phyloP scores from a whole-genome alignment of 306 rosid genomes.

The Vigna nakashimae region DNA sequence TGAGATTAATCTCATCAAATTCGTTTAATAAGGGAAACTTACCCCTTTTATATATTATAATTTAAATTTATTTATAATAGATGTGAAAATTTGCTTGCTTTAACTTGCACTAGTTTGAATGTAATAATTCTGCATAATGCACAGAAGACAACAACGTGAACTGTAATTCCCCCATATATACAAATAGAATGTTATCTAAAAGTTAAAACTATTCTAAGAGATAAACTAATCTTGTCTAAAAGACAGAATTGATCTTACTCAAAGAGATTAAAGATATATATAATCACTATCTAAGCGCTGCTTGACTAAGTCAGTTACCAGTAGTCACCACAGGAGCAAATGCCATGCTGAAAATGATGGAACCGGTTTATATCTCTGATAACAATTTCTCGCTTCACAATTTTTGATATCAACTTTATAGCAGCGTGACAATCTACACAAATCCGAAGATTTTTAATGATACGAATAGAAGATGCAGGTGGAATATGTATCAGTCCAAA shows the following conservation, averaged over 20 bases:
- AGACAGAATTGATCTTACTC: too few species aligned
- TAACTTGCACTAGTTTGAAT: background rate
- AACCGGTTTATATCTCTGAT: slow-evolving; percentile 47
- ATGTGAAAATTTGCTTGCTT: slow-evolving; percentile 4
- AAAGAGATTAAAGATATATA: too few species aligned
- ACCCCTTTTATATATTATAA: too few species aligned
- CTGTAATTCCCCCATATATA: too few species aligned
- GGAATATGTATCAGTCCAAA: slow-evolving; percentile 44
- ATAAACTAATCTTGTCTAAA: too few species aligned
- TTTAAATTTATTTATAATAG: too few species aligned
- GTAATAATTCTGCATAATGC: background rate
- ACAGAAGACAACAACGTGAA: background rate
- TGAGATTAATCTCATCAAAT: too few species aligned
- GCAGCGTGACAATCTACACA: slow-evolving; percentile 47
- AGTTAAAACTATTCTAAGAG: background rate
- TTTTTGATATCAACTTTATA: slow-evolving; percentile 42
- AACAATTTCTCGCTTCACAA: slow-evolving; percentile 45
- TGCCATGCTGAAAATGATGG: slow-evolving; percentile 46
- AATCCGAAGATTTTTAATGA: slow-evolving; percentile 49
- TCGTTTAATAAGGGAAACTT: too few species aligned
- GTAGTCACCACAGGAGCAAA: slow-evolving; percentile 51
- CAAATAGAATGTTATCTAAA: background rate
- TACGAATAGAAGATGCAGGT: slow-evolving; percentile 31
- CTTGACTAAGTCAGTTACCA: slow-evolving; percentile 33
- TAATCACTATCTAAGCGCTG: background rate